Percentiles rank a stretch among this genome's conserved stretches.
Evolutionary conservation across 768 basidiomycete species (phyloP).

Genomic region (Kwoniella dendrophila): DNA sequence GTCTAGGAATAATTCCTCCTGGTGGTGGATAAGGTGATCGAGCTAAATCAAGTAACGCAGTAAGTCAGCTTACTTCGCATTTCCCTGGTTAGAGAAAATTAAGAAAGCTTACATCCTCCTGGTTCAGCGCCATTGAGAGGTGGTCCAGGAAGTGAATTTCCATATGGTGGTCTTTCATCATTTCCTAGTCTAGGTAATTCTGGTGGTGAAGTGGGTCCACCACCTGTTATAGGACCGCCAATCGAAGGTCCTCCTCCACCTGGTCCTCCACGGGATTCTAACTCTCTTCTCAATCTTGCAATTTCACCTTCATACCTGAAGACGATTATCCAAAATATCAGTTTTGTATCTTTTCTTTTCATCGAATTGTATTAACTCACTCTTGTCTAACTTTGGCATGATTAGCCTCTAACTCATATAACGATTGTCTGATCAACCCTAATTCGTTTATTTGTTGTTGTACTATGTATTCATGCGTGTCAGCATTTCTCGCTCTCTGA

Average conservation of each 20-base stretch:
- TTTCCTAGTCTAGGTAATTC: conserved; percentile 46
- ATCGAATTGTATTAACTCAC: conserved; percentile 31
- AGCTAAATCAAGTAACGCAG: conserved; percentile 21
- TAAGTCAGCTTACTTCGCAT: background rate
- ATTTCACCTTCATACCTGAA: conserved; percentile 78
- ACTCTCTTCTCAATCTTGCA: conserved; percentile 68
- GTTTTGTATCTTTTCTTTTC: background rate
- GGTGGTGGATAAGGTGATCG: conserved; percentile 45
- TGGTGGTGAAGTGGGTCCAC: conserved; percentile 42
- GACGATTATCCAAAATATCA: background rate
- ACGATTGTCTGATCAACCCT: conserved; percentile 80
- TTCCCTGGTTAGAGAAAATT: background rate
- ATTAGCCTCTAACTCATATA: conserved; percentile 88
- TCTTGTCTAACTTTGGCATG: conserved; percentile 82
- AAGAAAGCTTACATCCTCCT: conserved; percentile 49
- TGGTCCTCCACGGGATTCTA: conserved; percentile 58
- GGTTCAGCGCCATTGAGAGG: conserved; percentile 56
- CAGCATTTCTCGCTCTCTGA: conserved; percentile 1
- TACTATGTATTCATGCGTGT: conserved; percentile 41
- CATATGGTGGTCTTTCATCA: conserved; percentile 45
- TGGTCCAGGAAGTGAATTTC: conserved; percentile 50
- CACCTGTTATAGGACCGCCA: conserved; percentile 46
- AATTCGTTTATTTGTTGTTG: conserved; percentile 80
- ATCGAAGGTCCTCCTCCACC: conserved; percentile 11
- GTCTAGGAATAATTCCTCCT: conserved; percentile 15